Evolutionary conservation across 202 grass and related monocot genomes (phyloP), one percentile per base, ranked within the genome.

Genomic region (Schoenoplectus triqueter): DNA sequence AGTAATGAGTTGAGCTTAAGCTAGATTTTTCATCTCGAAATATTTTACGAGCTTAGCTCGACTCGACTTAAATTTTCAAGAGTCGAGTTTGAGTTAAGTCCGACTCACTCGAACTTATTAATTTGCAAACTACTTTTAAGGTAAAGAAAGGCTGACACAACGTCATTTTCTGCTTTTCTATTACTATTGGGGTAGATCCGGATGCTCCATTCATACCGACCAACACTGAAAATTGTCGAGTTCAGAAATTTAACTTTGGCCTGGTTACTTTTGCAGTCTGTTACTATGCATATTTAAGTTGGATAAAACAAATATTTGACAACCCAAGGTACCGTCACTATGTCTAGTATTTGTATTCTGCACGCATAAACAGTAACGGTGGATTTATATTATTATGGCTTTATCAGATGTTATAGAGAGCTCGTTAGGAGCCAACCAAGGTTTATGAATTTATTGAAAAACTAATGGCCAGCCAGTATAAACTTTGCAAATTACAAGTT

Each of bases 201-300:
- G 15, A 71, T 11, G 7, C 10, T 7, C 85, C 78, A 87, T 19
- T 50, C 45, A 6, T 87, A 17, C 1, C 52, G 66, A 10, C 39
- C 85, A 5, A 87, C 78, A 11, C n/a, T 44, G 49, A 87, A 83
- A 40, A 20, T 79, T 0, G 11, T 1, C 8, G 78, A 87, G 14
- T 2, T 0, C 0, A 75, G 0, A 3, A 0, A 22, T 13, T 83
- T 19, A 50, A 50, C 69, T 73, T 73, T 2, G 6, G 31, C 67
- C 14, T 41, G 42, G 11, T 19, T 51, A 20, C 50, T 4, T 57
- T 15, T 2, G 2, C 13, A 44, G 31, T 22, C 31, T 44, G 52
- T 78, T 59, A 41, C 73, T 13, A 40, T 76, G 13, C 10, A 39
- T 46, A 4, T 70, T 46, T 76, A 39, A 76, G 48, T 73, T 73